phyloP scores from a whole-genome alignment of 2,329 filamentous ascomycete genomes.

The Colletotrichum sp. region DNA sequence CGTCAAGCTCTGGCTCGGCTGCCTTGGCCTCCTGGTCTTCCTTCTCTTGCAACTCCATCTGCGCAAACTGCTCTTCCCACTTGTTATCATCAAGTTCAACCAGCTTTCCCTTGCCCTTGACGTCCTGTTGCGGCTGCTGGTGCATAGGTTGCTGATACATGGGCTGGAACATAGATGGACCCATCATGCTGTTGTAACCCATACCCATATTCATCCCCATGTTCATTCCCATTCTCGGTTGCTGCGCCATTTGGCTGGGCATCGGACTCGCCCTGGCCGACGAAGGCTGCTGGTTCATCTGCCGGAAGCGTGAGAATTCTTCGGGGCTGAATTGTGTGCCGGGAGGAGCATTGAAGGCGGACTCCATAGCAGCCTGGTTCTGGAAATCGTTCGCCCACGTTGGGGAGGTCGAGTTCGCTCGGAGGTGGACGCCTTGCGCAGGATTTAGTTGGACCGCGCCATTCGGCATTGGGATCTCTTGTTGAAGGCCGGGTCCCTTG shows the following conservation, averaged over 20 bases:
- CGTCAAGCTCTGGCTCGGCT: slow-evolving; percentile 83
- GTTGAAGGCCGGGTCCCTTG: slow-evolving; percentile 67
- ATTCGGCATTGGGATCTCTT: slow-evolving; percentile 58
- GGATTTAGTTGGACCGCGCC: slow-evolving; percentile 53
- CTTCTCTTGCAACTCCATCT: slow-evolving; percentile 75
- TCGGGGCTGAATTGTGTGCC: slow-evolving; percentile 74
- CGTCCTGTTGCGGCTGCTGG: slow-evolving; percentile 53
- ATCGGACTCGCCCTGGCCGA: slow-evolving; percentile 62
- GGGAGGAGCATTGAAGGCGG: slow-evolving; percentile 66
- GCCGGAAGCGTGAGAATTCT: slow-evolving; percentile 88
- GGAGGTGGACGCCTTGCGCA: slow-evolving; percentile 56
- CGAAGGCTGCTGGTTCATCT: slow-evolving; percentile 65
- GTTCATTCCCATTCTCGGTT: slow-evolving; percentile 53
- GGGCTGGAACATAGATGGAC: slow-evolving; percentile 58
- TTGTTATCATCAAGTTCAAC: slow-evolving; percentile 92
- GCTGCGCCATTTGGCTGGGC: slow-evolving; percentile 57
- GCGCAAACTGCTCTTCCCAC: slow-evolving; percentile 96
- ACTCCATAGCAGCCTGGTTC: slow-evolving; percentile 72
- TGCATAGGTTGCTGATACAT: slow-evolving; percentile 51
- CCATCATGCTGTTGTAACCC: slow-evolving; percentile 62
- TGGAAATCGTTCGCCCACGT: slow-evolving; percentile 59
- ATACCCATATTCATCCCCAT: slow-evolving; percentile 59
- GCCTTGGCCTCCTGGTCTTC: slow-evolving; percentile 58
- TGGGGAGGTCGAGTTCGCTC: slow-evolving; percentile 59
- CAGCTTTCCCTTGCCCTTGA: slow-evolving; percentile 88